Evolutionary conservation across 2,329 filamentous ascomycete genomes (phyloP).

Genomic region (Paraconiothyrium sp.): DNA sequence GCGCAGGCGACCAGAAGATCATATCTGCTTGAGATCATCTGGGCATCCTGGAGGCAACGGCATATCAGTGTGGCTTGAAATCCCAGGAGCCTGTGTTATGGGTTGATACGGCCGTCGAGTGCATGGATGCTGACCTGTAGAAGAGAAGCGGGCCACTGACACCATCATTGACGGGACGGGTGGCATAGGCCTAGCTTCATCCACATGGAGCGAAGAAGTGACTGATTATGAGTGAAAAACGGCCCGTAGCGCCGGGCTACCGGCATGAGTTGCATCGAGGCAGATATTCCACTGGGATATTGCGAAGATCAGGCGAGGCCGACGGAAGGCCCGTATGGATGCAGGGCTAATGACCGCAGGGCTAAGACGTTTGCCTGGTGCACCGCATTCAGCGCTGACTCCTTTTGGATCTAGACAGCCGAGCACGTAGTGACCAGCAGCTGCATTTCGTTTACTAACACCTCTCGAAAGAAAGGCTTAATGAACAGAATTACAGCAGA

Average conservation of each 20-base stretch:
- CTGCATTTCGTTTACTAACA: background rate
- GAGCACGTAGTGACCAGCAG: background rate
- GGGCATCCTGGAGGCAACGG: background rate
- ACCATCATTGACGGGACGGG: background rate
- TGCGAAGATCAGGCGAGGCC: slow-evolving; percentile 1
- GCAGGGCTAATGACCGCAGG: slow-evolving; percentile 12
- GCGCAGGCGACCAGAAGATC: slow-evolving; percentile 8
- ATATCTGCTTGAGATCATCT: background rate
- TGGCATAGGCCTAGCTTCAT: background rate
- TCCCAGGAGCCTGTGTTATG: slow-evolving; percentile 21
- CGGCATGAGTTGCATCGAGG: slow-evolving; percentile 7
- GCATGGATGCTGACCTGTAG: background rate
- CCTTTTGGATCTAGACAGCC: background rate
- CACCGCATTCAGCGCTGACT: slow-evolving; percentile 10
- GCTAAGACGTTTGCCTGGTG: slow-evolving; percentile 17
- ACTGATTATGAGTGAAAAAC: slow-evolving; percentile 9
- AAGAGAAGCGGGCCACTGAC: background rate
- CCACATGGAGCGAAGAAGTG: background rate
- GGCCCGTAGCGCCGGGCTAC: slow-evolving; percentile 16
- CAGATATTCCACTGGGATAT: slow-evolving; percentile 1
- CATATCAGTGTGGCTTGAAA: slow-evolving; percentile 4
- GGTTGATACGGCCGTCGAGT: slow-evolving; percentile 7
- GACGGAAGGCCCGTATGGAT: slow-evolving; percentile 10
- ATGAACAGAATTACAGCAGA: background rate
- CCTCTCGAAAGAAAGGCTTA: background rate